A percentile compares a stretch with the other conserved stretches of the same genome.
Evolutionary conservation across 139 green algal genomes (phyloP).

Genomic region (Coelastrella sp.): DNA sequence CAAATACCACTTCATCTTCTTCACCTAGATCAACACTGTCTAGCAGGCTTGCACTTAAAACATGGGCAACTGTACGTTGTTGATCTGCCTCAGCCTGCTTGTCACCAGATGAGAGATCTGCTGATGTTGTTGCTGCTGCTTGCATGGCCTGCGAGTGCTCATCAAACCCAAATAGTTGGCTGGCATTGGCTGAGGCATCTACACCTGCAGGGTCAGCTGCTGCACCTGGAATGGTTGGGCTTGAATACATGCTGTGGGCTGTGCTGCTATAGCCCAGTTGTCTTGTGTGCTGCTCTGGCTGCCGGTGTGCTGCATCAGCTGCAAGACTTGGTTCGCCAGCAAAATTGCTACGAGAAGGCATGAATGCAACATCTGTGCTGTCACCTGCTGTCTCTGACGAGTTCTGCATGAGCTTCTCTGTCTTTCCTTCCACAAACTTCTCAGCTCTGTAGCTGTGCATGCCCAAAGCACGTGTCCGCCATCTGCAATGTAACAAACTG

Average conservation of each 20-base stretch:
- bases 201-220: too few species aligned
- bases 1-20: conserved; percentile 40
- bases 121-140: too few species aligned
- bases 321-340: conserved; percentile 18
- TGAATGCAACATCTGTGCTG: not conserved
- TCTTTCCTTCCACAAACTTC: not conserved
- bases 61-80: too few species aligned
- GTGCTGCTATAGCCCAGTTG: not conserved
- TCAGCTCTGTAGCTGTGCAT: not conserved
- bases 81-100: too few species aligned
- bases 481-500: too few species aligned
- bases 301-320: not conserved
- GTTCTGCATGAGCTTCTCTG: not conserved
- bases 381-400: not conserved
- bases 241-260: not conserved
- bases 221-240: too few species aligned
- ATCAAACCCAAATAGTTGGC: too few species aligned
- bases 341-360: not conserved
- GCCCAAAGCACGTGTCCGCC: not conserved
- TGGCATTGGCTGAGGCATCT: too few species aligned
- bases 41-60: too few species aligned
- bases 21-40: not conserved
- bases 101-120: too few species aligned
- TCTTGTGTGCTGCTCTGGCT: not conserved
- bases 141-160: too few species aligned